Conservation (phyloP, 768 basidiomycete genomes). For the Kwoniella sp. region DNA sequence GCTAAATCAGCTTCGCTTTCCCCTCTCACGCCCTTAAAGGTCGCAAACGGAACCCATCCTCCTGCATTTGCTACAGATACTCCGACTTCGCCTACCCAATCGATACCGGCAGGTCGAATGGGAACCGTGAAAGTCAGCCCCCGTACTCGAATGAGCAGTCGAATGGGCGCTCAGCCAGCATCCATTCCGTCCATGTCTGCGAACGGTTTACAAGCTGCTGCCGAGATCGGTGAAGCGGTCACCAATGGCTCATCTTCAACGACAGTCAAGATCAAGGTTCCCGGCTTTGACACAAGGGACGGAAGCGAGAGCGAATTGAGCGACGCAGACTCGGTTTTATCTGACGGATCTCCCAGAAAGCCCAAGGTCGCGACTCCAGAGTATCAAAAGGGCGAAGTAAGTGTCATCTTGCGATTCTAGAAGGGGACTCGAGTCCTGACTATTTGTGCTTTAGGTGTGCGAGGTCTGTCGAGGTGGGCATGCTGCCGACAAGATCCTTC, state of each 20-base stretch:
- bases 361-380: constrained; percentile 10
- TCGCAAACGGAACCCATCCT: constrained; percentile 16
- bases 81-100: constrained; percentile 35
- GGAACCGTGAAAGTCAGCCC: constrained; percentile 21
- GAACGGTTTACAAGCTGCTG: constrained; percentile 11
- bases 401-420: neutral
- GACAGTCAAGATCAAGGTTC: constrained; percentile 39
- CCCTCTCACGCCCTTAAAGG: constrained; percentile 38
- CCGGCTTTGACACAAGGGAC: constrained; percentile 41
- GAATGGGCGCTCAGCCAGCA: neutral
- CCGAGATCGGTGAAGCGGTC: constrained; percentile 10
- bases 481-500: constrained; percentile 84
- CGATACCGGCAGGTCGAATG: constrained; percentile 20
- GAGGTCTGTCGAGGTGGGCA: constrained; percentile 91
- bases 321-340: constrained; percentile 34
- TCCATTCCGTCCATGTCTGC: neutral
- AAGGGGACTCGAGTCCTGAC: neutral
- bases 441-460: constrained; percentile 62
- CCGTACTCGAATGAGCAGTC: constrained; percentile 27
- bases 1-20: constrained; percentile 54
- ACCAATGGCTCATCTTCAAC: constrained; percentile 12
- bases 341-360: constrained; percentile 20
- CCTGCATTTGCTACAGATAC: constrained; percentile 29
- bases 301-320: constrained; percentile 49
- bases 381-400: constrained; percentile 52